A percentile compares a stretch with the other conserved stretches of the same genome.
Conservation (phyloP, 2,329 filamentous ascomycete genomes). For the Rutstroemia sp. region DNA sequence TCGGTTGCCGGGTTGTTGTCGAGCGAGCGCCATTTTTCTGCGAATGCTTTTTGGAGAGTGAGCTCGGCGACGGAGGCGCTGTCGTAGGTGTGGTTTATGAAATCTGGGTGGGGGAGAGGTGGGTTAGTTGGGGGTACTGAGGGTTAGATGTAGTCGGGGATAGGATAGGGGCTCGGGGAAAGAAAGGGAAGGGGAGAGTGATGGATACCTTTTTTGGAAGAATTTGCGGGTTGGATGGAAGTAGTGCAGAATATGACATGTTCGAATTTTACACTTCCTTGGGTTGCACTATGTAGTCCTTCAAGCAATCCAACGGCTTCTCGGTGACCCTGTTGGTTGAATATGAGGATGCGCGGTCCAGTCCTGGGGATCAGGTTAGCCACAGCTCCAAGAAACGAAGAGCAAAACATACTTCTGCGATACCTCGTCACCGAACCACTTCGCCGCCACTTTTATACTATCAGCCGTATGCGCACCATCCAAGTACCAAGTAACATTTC, state of each 20-base stretch:
- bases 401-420: slow-evolving; percentile 18
- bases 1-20: slow-evolving; percentile 3
- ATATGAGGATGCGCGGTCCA: slow-evolving; percentile 57
- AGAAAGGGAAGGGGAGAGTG: not conserved
- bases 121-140: not conserved
- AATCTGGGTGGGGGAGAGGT: slow-evolving; percentile 33
- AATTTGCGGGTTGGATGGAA: slow-evolving; percentile 45
- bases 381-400: not conserved
- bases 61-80: slow-evolving; percentile 39
- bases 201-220: slow-evolving; percentile 39
- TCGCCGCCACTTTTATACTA: slow-evolving; percentile 72
- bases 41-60: slow-evolving; percentile 57
- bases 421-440: slow-evolving; percentile 65
- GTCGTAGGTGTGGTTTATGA: slow-evolving; percentile 44
- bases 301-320: slow-evolving; percentile 43
- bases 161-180: not conserved
- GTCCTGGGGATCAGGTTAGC: slow-evolving; percentile 18
- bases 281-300: slow-evolving; percentile 39
- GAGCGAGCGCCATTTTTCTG: slow-evolving; percentile 22
- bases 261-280: slow-evolving; percentile 46
- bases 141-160: not conserved
- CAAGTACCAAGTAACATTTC: slow-evolving; percentile 70
- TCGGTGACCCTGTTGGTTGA: slow-evolving; percentile 68
- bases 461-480: slow-evolving; percentile 92
- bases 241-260: slow-evolving; percentile 78